Percentiles rank a stretch among this genome's conserved stretches.
Conservation (phyloP, 306 rosid species). For the Mimosa pudica region DNA sequence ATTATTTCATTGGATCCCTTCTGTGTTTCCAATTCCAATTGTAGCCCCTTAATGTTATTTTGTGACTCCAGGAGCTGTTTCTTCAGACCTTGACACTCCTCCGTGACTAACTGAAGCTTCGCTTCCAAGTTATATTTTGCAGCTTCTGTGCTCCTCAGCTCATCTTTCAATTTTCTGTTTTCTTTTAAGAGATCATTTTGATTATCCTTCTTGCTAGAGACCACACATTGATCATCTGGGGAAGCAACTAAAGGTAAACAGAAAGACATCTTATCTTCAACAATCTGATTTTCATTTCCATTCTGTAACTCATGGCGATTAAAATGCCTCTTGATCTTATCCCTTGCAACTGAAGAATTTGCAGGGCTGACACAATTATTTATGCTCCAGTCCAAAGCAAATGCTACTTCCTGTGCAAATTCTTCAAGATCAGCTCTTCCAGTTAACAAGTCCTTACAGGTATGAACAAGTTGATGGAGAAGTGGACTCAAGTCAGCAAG, state of each 20-base stretch:
- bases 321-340: conserved; percentile 71
- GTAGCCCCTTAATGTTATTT: conserved; percentile 52
- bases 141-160: conserved; percentile 49
- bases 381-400: conserved; percentile 68
- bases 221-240: conserved; percentile 40
- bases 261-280: conserved; percentile 29
- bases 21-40: conserved; percentile 52
- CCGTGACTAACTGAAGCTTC: conserved; percentile 46
- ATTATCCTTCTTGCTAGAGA: conserved; percentile 33
- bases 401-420: conserved; percentile 56
- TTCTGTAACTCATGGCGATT: conserved; percentile 37
- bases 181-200: conserved; percentile 50
- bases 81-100: conserved; percentile 50
- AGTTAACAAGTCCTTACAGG: conserved; percentile 54
- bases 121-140: conserved; percentile 55
- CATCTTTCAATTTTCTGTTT: conserved; percentile 55
- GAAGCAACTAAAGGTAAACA: conserved; percentile 40
- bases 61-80: conserved; percentile 68
- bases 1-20: conserved; percentile 50
- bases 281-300: conserved; percentile 22
- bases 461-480: conserved; percentile 51
- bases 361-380: conserved; percentile 52
- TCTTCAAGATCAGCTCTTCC: conserved; percentile 54
- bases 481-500: conserved; percentile 58
- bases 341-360: conserved; percentile 56